A percentile compares a stretch with the other conserved stretches of the same genome.
phyloP scores from a whole-genome alignment of 768 basidiomycete species.

The Inosperma sp. region DNA sequence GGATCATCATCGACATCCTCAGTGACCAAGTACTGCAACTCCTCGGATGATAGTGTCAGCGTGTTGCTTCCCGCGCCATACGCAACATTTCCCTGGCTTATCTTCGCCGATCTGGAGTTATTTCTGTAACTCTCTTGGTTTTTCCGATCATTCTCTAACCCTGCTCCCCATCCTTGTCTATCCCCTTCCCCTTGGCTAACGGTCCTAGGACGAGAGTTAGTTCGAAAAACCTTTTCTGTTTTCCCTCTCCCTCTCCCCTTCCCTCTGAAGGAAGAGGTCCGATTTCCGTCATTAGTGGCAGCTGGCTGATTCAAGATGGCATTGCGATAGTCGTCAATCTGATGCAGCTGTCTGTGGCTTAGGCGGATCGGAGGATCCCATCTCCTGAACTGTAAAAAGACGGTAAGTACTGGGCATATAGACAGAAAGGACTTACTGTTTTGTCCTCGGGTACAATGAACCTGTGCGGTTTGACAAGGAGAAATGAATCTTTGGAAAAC shows the following conservation, averaged over 20 bases:
- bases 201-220: too few species aligned
- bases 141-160: background rate
- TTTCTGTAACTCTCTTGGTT: background rate
- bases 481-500: background rate
- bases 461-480: background rate
- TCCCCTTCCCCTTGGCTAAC: background rate
- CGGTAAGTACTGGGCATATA: background rate
- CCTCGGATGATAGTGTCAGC: background rate
- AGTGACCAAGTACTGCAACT: constrained; percentile 1
- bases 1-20: background rate
- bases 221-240: too few species aligned
- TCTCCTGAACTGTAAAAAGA: background rate
- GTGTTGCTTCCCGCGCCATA: background rate
- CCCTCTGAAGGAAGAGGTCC: background rate
- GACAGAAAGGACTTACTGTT: background rate
- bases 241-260: background rate
- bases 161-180: background rate
- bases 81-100: background rate
- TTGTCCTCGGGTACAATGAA: background rate
- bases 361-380: background rate
- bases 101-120: constrained; percentile 1
- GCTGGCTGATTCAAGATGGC: background rate
- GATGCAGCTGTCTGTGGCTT: background rate
- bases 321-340: background rate
- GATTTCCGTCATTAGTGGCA: constrained; percentile 1